Evolutionary conservation across 2,329 filamentous ascomycete genomes (phyloP).

Genomic region (Aureobasidium namibiae): DNA sequence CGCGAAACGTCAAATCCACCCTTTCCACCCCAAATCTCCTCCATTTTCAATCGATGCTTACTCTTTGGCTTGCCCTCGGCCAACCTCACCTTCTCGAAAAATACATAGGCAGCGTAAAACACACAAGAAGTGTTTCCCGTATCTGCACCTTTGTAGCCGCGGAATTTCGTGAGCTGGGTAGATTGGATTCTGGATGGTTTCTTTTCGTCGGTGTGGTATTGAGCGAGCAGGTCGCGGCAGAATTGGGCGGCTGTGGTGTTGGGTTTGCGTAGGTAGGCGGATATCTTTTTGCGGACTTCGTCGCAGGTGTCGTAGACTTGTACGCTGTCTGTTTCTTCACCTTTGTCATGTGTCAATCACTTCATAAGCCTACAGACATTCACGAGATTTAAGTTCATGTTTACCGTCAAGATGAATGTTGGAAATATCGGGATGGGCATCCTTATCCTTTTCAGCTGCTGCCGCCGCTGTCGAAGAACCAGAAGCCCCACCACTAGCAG

Average conservation of each 20-base stretch:
- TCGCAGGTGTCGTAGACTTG: constrained; percentile 51
- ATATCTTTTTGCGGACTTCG: constrained; percentile 50
- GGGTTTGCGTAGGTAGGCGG: constrained; percentile 39
- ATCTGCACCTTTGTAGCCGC: constrained; percentile 40
- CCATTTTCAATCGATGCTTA: constrained; percentile 45
- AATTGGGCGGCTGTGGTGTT: constrained; percentile 46
- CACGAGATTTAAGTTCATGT: not conserved
- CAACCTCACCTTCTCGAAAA: constrained; percentile 52
- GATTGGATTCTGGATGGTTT: constrained; percentile 31
- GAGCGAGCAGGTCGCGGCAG: constrained; percentile 40
- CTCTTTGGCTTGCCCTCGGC: constrained; percentile 45
- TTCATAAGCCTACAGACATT: not conserved
- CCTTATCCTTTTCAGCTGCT: not conserved
- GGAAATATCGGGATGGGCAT: constrained; percentile 10
- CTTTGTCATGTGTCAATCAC: constrained; percentile 13
- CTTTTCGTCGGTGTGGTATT: constrained; percentile 27
- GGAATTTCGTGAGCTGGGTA: constrained; percentile 42
- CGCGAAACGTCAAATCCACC: constrained; percentile 2
- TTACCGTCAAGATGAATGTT: constrained; percentile 15
- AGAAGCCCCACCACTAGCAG: constrained; percentile 22
- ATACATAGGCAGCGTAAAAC: constrained; percentile 50
- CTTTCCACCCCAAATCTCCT: constrained; percentile 26
- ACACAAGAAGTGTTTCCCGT: constrained; percentile 42
- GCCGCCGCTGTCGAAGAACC: not conserved
- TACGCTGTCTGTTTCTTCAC: constrained; percentile 41